Evolutionary conservation across 2,329 filamentous ascomycete genomes (phyloP).

Genomic region (Blastomyces emzantsi): DNA sequence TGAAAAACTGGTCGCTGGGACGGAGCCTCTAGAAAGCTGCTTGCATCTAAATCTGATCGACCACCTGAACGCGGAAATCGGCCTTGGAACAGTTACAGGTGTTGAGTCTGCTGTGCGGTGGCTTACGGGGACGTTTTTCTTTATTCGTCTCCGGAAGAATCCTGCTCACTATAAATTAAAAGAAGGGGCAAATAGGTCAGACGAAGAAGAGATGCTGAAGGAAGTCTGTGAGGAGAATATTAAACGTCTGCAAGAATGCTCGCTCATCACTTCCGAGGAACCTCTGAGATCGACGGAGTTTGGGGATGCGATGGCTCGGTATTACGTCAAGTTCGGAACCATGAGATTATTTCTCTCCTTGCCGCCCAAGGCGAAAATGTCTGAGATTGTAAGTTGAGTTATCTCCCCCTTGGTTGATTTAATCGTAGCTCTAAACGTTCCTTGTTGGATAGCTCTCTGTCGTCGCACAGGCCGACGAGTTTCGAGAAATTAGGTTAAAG

Average conservation of each 20-base stretch:
- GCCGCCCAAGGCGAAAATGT: slow-evolving; percentile 50
- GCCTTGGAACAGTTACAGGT: slow-evolving; percentile 61
- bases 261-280: slow-evolving; percentile 45
- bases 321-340: slow-evolving; percentile 69
- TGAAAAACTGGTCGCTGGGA: slow-evolving; percentile 62
- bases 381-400: slow-evolving; percentile 54
- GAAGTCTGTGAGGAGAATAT: slow-evolving; percentile 64
- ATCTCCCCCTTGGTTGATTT: not conserved
- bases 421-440: not conserved
- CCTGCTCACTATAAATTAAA: slow-evolving; percentile 61
- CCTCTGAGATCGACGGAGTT: slow-evolving; percentile 58
- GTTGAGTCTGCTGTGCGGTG: slow-evolving; percentile 59
- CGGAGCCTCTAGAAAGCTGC: slow-evolving; percentile 66
- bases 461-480: slow-evolving; percentile 61
- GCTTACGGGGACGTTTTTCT: slow-evolving; percentile 69
- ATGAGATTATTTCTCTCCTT: slow-evolving; percentile 63
- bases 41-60: slow-evolving; percentile 72
- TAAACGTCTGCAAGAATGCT: slow-evolving; percentile 50
- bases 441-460: slow-evolving; percentile 49
- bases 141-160: slow-evolving; percentile 62
- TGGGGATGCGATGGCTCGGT: slow-evolving; percentile 72
- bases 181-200: slow-evolving; percentile 40
- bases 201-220: slow-evolving; percentile 56
- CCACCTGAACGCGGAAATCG: slow-evolving; percentile 76
- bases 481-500: slow-evolving; percentile 62